Evolutionary conservation across 345 rosid genomes (phyloP), one percentile per base, ranked within the genome.

Genomic region (Gossypium anomalum): DNA sequence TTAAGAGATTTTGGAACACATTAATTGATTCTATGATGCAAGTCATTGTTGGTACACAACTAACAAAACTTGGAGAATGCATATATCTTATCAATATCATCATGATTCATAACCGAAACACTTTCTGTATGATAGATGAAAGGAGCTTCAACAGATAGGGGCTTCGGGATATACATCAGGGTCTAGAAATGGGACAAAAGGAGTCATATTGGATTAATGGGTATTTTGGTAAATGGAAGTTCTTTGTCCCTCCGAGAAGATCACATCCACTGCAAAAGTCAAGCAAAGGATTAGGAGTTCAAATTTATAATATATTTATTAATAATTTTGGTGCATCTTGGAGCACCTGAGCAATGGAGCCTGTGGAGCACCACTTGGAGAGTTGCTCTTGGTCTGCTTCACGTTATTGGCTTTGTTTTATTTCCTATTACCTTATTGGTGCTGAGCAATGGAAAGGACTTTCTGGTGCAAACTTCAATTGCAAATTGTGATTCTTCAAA

Each of bases 281-380:
- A 49, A 69, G 58, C 65, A 71, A 44, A 38, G 34, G 55, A 55
- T 4, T 22, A 41, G 49, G 65, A 41, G 41, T 57, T 71, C 64
- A n/a, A 27, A 16, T 20, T 17, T 57, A 10, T 55, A n/a, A 57
- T 71, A 38, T 25, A 41, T 57, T 55, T 55, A 57, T 43, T 57
- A 43, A 76, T 89, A 83, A 90, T 87, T 82, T 85, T 34, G 92
- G 92, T 89, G 94, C 89, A 86, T 85, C 82, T 79, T 86, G 96
- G 97, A 93, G 97, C 91, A 82, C 80, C 83, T 82, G 84, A 80
- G 88, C 89, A 82, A 83, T 84, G 90, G 90, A 91, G 93, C 92
- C 87, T 87, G 78, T 84, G 93, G 93, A 88, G 92, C 94, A 90
- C 85, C 78, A 71, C 25, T 41, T 71, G 65, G 29, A 2, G 17